These are phyloP conservation scores for Skeletonema costatum DNA, from an alignment of 108 stramenopile species.

Conservation along the genomic window DNA sequence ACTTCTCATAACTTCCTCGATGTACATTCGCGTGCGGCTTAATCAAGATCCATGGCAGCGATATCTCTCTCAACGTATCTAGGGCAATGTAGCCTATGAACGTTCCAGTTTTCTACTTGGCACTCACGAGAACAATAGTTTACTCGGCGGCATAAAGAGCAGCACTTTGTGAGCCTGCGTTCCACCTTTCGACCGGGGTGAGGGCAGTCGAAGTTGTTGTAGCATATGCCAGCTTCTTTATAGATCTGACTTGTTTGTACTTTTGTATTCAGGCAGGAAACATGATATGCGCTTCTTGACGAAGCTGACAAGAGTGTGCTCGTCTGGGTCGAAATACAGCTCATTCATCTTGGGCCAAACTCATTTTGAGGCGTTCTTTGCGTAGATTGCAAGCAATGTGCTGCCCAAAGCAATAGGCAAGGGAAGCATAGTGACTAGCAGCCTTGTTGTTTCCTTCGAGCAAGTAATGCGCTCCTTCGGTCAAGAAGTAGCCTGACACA, in stretches of 20 bases:
- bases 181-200: not conserved
- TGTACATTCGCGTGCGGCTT: no score
- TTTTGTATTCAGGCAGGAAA: not conserved
- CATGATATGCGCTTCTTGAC: conserved; percentile 11
- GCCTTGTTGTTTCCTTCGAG: not conserved
- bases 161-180: not conserved
- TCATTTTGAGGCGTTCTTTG: not conserved
- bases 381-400: not conserved
- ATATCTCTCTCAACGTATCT: not conserved
- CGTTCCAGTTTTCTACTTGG: not conserved
- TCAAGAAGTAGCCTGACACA: not conserved
- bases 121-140: not conserved
- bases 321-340: not conserved
- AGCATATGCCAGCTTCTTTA: not conserved
- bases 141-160: not conserved
- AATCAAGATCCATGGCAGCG: no score
- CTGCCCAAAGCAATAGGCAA: not conserved
- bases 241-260: not conserved
- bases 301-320: conserved; percentile 1
- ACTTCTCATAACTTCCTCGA: no score
- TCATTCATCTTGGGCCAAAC: not conserved
- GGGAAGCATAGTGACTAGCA: not conserved
- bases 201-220: not conserved
- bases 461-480: not conserved
- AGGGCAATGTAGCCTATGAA: not conserved